Evolutionary conservation across 2,329 filamentous ascomycete genomes (phyloP), one percentile per base, ranked within the genome.

Genomic region (Spiromastix sp.): DNA sequence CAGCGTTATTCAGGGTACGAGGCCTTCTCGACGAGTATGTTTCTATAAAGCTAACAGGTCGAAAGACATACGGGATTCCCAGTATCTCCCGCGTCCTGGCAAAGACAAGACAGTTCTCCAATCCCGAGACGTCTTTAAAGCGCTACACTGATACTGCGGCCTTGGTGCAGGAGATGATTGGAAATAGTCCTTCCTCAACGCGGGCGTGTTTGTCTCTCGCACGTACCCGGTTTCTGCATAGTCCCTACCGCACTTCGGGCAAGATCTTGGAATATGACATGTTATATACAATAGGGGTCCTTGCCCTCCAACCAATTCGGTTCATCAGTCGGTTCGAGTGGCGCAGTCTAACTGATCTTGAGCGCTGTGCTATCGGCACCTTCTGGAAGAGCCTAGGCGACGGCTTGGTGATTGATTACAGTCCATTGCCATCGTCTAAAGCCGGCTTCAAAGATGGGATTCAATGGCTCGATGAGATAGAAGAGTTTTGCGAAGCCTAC

Each of bases 381-480:
- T 71, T 79, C 46, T 82, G 77, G 77, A 79, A 78, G 51, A 60
- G 63, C 36, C 62, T 83, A 25, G 79, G 77, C n/a, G 72, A 81
- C 37, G 70, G 72, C 44, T 82, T 84, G 78, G 66, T 66, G 1
- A 81, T 84, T 35, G 49, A 56, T 0, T 68, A 57, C 29, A 49
- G 54, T 1, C 43, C 34, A 1, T 54, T 72, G 13, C 58, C 59
- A 2, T 59, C 55, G 2, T 40, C 31, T 9, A 40, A 45, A n/a
- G 46, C 44, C 10, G 59, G 58, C 3, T 68, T 60, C 51, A 51
- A 53, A n/a, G 61, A 67, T 38, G 65, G 68, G 3, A 44, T 68
- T 18, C 52, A 66, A 4, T 72, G 65, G 55, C 52, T 64, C 3
- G 54, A 63, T 3, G 64, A 67, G 21, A 33, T 72, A 4, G 46